Base-by-base conservation (phyloP, 331 rosid species). In the Rosa hybrid region DNA sequence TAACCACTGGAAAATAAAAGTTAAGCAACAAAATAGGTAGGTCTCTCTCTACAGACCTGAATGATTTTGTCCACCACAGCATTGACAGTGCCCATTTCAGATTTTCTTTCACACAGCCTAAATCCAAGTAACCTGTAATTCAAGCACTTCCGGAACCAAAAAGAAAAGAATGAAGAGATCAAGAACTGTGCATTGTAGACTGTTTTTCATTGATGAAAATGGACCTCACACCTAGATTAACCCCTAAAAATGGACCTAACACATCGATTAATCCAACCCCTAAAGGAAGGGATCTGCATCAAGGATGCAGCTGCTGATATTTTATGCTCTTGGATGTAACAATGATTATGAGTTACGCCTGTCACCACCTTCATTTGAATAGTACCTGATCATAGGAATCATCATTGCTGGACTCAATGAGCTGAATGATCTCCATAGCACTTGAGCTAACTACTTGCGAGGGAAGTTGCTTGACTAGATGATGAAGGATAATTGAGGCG, bases 51-150 rank as follows among this genome's bases (percentile, higher is more conserved):
- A 75, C 44, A 74, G 75, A 92, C 97, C 99, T 91, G 89, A 77
- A 87, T 81, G 83, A 90, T 83, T 82, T 86, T 86, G 76, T 93
- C 92, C 48, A 89, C 77, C 84, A 91, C 97, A 67, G 77, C 83
- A 81, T 59, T 85, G 79, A 82, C 79, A 75, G 83, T 73, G 62
- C 85, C 90, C 74, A 67, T 79, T 17, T 84, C 82, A 71, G 84
- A 87, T 80, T 76, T 78, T 79, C 76, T 80, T 81, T 93, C 99
- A 78, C 89, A 84, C 57, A 95, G 88, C 96, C 97, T 93, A 85
- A 95, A 87, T 63, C 99, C 99, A 68, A 93, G 93, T 85, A 95
- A 88, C 81, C 96, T 91, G 92, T 90, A 95, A 89, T 91, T 95
- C 89, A 90, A 82, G 84, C 89, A 87, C 99, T 93, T 90, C 71